phyloP scores from a whole-genome alignment of 1,139 yeast genomes.

The Kodamaea derodonti region DNA sequence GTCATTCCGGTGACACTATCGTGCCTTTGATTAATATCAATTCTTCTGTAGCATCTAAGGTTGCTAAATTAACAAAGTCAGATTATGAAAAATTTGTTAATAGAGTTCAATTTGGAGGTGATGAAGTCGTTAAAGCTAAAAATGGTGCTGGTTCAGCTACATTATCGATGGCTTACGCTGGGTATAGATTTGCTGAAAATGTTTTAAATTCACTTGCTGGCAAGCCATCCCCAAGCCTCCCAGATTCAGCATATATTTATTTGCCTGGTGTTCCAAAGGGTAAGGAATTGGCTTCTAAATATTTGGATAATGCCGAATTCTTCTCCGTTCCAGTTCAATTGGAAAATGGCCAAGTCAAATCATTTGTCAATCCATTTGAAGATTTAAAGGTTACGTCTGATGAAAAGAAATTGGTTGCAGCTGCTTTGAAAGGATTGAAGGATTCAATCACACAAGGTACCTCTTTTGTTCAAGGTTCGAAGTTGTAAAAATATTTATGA shows the following conservation, averaged over 20 bases:
- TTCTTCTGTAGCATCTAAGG: slow-evolving; percentile 23
- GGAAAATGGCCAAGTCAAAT: slow-evolving; percentile 45
- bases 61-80: slow-evolving; percentile 24
- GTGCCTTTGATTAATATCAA: slow-evolving; percentile 49
- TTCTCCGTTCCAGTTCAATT: slow-evolving; percentile 62
- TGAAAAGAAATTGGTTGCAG: slow-evolving; percentile 47
- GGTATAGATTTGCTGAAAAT: slow-evolving; percentile 59
- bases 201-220: slow-evolving; percentile 44
- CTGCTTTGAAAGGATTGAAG: slow-evolving; percentile 52
- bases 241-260: slow-evolving; percentile 60
- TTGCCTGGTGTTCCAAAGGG: slow-evolving; percentile 56
- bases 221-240: slow-evolving; percentile 23
- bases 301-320: slow-evolving; percentile 44
- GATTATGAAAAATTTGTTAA: slow-evolving; percentile 46
- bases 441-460: slow-evolving; percentile 61
- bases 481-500: too few species aligned
- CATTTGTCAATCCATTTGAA: slow-evolving; percentile 44
- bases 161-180: slow-evolving; percentile 75
- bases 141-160: slow-evolving; percentile 78
- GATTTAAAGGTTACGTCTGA: slow-evolving; percentile 29
- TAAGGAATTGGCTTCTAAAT: slow-evolving; percentile 32
- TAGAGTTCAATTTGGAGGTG: slow-evolving; percentile 75
- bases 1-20: slow-evolving; percentile 75
- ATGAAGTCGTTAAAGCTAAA: slow-evolving; percentile 75
- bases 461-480: slow-evolving; percentile 49